Conservation (phyloP, 345 rosid genomes). For the Eucalyptus melliodora region DNA sequence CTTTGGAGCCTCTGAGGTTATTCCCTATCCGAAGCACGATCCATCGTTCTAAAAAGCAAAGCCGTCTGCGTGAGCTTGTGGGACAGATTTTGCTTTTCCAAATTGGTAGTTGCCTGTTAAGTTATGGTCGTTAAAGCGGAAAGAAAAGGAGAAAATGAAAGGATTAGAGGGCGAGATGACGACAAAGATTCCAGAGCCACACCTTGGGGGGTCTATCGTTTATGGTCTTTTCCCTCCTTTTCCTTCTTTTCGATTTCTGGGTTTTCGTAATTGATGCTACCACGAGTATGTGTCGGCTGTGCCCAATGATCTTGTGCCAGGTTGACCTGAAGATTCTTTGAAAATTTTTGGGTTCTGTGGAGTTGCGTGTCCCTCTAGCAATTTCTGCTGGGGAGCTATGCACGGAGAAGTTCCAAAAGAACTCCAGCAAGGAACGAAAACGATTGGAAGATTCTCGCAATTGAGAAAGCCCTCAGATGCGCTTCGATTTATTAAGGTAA, state of each 20-base stretch:
- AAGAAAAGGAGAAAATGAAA: background rate
- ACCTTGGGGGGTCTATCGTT: background rate
- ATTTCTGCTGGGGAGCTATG: background rate
- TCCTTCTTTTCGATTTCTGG: background rate
- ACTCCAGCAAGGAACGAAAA: background rate
- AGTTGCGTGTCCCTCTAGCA: background rate
- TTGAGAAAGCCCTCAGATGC: background rate
- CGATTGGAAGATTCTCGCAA: background rate
- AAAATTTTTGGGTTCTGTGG: background rate
- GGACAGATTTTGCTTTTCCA: background rate
- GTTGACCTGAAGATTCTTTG: background rate
- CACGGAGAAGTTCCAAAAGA: background rate
- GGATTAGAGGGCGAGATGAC: background rate
- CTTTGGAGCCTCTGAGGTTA: background rate
- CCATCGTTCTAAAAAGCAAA: background rate
- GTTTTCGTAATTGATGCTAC: background rate
- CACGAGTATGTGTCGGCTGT: background rate
- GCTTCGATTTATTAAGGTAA: background rate
- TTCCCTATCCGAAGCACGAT: background rate
- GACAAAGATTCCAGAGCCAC: constrained; percentile 14
- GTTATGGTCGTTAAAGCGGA: constrained; percentile 5
- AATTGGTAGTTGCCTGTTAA: background rate
- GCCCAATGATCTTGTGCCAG: background rate
- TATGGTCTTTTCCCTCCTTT: background rate
- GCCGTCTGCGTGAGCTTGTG: constrained; percentile 3